These are phyloP conservation scores for Penicillium fimorum DNA, from an alignment of 495 filamentous ascomycete genomes.

Conservation along the genomic window DNA sequence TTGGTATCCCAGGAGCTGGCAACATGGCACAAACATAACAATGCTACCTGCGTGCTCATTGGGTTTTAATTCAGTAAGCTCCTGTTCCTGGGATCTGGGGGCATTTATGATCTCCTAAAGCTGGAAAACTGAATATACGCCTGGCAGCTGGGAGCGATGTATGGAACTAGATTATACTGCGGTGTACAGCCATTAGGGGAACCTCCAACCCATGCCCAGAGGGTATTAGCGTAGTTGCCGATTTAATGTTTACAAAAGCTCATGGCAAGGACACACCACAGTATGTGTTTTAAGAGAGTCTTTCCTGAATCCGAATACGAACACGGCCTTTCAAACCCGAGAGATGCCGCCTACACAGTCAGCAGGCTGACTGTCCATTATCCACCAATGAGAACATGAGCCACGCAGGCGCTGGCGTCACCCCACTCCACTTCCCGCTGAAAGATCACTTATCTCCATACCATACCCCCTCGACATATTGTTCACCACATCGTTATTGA, in stretches of 20 bases:
- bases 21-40: not conserved
- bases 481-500: not conserved
- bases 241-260: constrained; percentile 20
- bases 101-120: not conserved
- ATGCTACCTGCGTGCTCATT: no score
- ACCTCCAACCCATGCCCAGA: constrained; percentile 44
- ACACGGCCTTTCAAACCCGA: not conserved
- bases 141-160: not conserved
- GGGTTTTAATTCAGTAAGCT: no score
- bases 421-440: constrained; percentile 26
- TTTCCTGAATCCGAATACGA: not conserved
- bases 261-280: not conserved
- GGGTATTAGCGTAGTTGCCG: constrained; percentile 33
- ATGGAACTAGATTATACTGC: no score
- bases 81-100: not conserved
- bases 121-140: not conserved
- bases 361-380: not conserved
- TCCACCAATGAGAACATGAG: constrained; percentile 20
- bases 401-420: constrained; percentile 34
- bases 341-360: constrained; percentile 7
- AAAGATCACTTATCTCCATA: constrained; percentile 20
- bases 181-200: constrained; percentile 23
- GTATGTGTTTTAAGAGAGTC: not conserved
- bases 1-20: no score
- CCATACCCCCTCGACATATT: constrained; percentile 17